These are phyloP conservation scores for Phytophthora citricola DNA, from an alignment of 352 stramenopile genomes.

Conservation along the genomic window DNA sequence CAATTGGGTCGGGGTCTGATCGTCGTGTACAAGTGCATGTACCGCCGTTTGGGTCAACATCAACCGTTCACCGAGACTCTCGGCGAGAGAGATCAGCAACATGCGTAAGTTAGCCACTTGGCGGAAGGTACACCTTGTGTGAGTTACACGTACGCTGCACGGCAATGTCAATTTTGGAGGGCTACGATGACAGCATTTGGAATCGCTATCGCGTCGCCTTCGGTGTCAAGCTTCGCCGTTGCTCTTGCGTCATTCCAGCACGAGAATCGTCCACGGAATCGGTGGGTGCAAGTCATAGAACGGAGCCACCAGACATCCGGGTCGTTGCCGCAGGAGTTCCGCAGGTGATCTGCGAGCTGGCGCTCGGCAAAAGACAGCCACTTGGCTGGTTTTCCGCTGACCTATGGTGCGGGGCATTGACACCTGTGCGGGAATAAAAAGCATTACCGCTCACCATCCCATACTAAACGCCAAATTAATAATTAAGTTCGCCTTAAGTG, in stretches of 20 bases:
- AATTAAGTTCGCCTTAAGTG: constrained; percentile 23
- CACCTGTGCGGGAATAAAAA: constrained; percentile 21
- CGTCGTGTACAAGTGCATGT: neutral
- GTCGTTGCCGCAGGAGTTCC: constrained; percentile 4
- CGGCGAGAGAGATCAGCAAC: neutral
- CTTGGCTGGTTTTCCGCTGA: constrained; percentile 17
- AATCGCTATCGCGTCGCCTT: neutral
- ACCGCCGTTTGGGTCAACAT: neutral
- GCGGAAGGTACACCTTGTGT: neutral
- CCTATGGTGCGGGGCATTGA: constrained; percentile 20
- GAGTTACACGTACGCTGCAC: neutral
- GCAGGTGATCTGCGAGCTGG: constrained; percentile 20
- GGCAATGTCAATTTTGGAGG: neutral
- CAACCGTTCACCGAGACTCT: no score
- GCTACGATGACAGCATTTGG: neutral
- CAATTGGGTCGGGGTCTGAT: neutral
- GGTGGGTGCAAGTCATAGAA: constrained; percentile 20
- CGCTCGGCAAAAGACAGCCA: constrained; percentile 10
- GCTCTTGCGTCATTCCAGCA: neutral
- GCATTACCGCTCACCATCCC: constrained; percentile 11
- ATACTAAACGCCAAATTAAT: constrained; percentile 16
- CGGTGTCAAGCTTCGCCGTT: neutral
- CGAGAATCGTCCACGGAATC: neutral
- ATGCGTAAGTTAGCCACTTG: neutral
- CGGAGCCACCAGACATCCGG: constrained; percentile 18